These are phyloP conservation scores for Calonectria fujianensis DNA, from an alignment of 2,329 filamentous ascomycete species.

Conservation along the genomic window DNA sequence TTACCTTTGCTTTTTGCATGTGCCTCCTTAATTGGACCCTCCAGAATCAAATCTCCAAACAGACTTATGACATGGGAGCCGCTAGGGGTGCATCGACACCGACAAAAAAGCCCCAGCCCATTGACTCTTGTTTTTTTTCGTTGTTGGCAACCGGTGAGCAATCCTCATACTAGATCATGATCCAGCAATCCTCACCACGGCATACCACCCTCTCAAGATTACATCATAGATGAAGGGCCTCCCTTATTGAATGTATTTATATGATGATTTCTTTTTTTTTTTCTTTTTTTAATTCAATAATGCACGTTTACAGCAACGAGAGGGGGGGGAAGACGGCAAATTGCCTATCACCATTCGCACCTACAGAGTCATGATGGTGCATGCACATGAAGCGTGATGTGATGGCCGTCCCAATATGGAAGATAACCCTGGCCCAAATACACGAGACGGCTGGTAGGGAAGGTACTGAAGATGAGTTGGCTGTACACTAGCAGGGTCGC, in stretches of 20 bases:
- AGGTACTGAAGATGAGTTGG: slow-evolving; percentile 35
- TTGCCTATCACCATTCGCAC: background rate
- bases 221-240: background rate
- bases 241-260: too few species aligned
- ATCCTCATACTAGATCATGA: background rate
- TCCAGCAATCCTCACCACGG: background rate
- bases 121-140: slow-evolving; percentile 1
- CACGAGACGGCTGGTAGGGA: slow-evolving; percentile 13
- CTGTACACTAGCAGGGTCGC: slow-evolving; percentile 35
- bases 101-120: slow-evolving; percentile 16
- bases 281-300: background rate
- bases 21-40: slow-evolving; percentile 46
- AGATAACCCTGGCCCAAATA: slow-evolving; percentile 18
- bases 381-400: slow-evolving; percentile 7
- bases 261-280: background rate
- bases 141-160: slow-evolving; percentile 14
- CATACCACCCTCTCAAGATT: background rate
- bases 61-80: slow-evolving; percentile 27
- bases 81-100: slow-evolving; percentile 3
- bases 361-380: background rate
- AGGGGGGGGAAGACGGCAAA: background rate
- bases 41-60: slow-evolving; percentile 45
- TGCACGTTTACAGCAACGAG: background rate
- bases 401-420: slow-evolving; percentile 22
- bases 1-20: slow-evolving; percentile 49